Conservation (phyloP, 768 basidiomycete genomes). For the Mycena filopes region DNA sequence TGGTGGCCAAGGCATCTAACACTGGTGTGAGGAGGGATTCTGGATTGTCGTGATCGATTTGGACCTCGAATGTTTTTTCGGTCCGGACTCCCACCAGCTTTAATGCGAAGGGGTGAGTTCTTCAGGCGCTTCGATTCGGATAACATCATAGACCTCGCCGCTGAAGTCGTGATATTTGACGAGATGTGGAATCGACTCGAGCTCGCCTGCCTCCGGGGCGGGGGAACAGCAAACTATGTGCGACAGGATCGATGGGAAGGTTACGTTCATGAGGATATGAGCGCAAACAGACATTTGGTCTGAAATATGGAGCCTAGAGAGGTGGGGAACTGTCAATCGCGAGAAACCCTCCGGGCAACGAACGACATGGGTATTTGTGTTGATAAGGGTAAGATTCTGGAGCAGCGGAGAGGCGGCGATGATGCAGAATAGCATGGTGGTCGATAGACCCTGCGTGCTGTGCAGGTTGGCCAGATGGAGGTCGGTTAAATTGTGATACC, state of each 20-base stretch:
- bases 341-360: not conserved
- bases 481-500: constrained; percentile 26
- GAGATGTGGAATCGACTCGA: not conserved
- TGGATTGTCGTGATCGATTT: not conserved
- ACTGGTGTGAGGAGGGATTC: not conserved
- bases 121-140: constrained; percentile 3
- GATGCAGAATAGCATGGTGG: constrained; percentile 13
- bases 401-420: constrained; percentile 22
- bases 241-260: not conserved
- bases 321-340: not conserved
- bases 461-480: constrained; percentile 23
- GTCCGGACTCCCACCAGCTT: not conserved
- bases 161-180: not conserved
- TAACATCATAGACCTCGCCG: not conserved
- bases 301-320: not conserved
- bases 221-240: not conserved
- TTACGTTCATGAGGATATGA: constrained; percentile 2
- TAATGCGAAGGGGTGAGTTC: not conserved
- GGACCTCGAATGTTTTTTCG: not conserved
- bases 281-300: not conserved
- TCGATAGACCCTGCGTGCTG: constrained; percentile 9
- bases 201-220: not conserved
- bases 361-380: not conserved
- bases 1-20: not conserved
- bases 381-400: constrained; percentile 15